Evolutionary conservation across 768 basidiomycete genomes (phyloP).

Genomic region (Lepiota brunneoincarnata): DNA sequence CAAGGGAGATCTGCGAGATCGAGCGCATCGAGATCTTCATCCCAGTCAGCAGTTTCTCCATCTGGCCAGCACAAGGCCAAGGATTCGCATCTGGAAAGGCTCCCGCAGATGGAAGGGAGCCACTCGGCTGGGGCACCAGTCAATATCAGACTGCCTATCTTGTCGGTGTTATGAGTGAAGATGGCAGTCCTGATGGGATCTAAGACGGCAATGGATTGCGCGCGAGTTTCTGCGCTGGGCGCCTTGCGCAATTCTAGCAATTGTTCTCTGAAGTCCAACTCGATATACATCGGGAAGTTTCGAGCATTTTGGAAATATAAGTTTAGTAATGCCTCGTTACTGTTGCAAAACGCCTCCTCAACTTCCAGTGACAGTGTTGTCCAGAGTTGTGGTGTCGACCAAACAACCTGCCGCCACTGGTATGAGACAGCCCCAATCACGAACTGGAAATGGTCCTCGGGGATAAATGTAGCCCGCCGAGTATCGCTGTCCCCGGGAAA

Average conservation of each 20-base stretch:
- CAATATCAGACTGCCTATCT: neutral
- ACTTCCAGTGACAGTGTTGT: neutral
- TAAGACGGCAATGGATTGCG: too few relatives aligned
- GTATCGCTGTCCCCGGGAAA: neutral
- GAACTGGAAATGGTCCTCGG: neutral
- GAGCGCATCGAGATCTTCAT: neutral
- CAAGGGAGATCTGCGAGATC: neutral
- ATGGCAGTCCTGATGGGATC: neutral
- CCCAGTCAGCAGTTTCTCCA: neutral
- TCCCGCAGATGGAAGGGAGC: neutral
- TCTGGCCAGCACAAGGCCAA: neutral
- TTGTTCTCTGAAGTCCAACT: neutral
- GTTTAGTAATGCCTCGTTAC: neutral
- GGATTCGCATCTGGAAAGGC: neutral
- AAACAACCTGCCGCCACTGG: neutral
- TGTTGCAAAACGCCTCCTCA: neutral
- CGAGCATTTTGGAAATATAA: slow-evolving; percentile 4
- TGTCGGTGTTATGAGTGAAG: too few relatives aligned
- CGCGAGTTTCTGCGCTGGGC: neutral
- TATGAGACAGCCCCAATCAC: neutral
- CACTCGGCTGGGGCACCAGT: neutral
- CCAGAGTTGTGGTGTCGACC: slow-evolving; percentile 2
- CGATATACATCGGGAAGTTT: neutral
- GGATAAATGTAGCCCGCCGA: neutral
- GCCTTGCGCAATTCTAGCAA: neutral